Evolutionary conservation across 495 filamentous ascomycete species (phyloP), one percentile per base, ranked within the genome.

Genomic region (Penicillium ochrochloron): DNA sequence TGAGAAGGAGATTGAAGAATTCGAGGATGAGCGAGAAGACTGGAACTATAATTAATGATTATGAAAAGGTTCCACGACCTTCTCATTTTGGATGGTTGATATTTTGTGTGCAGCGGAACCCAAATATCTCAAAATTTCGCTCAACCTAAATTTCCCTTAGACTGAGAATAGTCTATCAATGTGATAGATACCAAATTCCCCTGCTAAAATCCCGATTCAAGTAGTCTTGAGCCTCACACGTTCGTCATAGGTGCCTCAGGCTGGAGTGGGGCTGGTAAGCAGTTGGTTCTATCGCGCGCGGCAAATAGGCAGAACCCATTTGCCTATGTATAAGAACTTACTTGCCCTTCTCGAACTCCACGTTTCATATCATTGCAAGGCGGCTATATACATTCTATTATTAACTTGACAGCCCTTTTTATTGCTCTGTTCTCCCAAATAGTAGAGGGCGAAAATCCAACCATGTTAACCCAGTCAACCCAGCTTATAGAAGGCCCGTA

Each of bases 1-100:
- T 55, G 29, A 35, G 31, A 55, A 55, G n/a, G 52, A 55, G 29
- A 55, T 55, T 35, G 52, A 55, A 55, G 17, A 55, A 5, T 23
- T 55, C 10, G 31, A 35, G 33, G 29, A 35, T 21, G 31, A 55
- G 9, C 15, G 52, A 19, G 52, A 21, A 4, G 31, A 35, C 27
- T 55, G 31, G 17, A 21, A 35, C 19, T 10, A 33, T 11, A 21
- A n/a, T 21, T 17, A n/a, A 35, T 21, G 12, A 31, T 52, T 52
- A 29, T 55, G n/a, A 21, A 0, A 11, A 21, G 4, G 19, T 3
- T 46, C 11, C 19, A 12, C 19, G 19, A 21, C 11, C 19, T 19
- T 46, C 42, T 46, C 19, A 4, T 46, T 46, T 11, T 15, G 9
- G 19, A 46, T 23, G 9, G 42, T 11, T 19, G 14, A 10, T 23